Percentiles rank a stretch among this genome's conserved stretches.
Evolutionary conservation across 176 grass and related monocot species (phyloP).

Genomic region (Bothriochloa decipiens): DNA sequence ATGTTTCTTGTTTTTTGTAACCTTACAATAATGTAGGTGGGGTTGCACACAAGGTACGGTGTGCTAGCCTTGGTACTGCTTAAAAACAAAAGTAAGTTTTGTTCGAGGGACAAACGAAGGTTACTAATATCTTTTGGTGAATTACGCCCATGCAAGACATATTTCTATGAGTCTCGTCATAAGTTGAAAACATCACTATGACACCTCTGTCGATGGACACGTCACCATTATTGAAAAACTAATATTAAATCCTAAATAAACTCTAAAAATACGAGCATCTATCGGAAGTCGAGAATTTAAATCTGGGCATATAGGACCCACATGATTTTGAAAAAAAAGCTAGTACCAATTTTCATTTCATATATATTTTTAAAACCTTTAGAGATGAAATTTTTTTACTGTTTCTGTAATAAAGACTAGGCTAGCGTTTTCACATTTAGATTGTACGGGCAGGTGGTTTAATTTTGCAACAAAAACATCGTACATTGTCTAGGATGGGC

Average conservation of each 20-base stretch:
- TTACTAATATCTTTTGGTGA: not conserved
- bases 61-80: not conserved
- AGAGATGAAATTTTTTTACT: not conserved
- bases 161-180: not conserved
- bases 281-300: no score
- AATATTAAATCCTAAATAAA: no score
- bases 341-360: not conserved
- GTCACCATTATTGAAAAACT: no score
- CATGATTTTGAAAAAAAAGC: no score
- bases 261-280: rapidly evolving
- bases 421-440: not conserved
- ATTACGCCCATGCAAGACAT: not conserved
- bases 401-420: not conserved
- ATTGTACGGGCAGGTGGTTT: not conserved
- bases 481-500: not conserved
- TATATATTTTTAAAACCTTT: not conserved
- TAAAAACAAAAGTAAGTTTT: not conserved
- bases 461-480: no score
- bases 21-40: not conserved
- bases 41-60: not conserved
- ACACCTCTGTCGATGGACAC: no score
- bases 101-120: not conserved
- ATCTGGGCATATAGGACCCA: no score
- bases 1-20: not conserved
- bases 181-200: not conserved